Base-by-base conservation (phyloP, 805 yeast species). In the Pichia exigua region DNA sequence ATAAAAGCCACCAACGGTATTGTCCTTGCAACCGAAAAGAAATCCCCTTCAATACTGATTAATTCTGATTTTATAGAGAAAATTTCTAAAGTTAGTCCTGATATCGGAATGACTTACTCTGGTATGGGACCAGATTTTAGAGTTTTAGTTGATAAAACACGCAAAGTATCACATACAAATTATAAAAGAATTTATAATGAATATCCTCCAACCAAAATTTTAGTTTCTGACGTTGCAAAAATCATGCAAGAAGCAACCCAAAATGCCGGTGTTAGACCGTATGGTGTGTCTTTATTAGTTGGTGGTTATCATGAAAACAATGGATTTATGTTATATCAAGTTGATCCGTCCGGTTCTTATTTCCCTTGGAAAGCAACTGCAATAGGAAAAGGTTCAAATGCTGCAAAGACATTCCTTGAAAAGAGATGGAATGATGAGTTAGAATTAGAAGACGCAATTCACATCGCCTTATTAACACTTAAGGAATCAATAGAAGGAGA, bases 361-460 rank as follows among this genome's bases (percentile, higher is more conserved):
- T 94, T 88, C 77, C 98, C 99, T 11, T 94, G 99, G 99, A 94
- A 92, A 71, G 99, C 99, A 40, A 92, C 99, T 4, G 98, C 99
- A 24, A 94, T 94, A 61, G 99, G 99, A 57, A 91, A 90, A 66
- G 95, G 97, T 26, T 83, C 97, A 4, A 82, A 82, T 44, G 88
- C 95, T n/a, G 99, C 98, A 38, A 94, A 95, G 74, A 92, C 98
- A 1, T 94, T 94, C 62, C 73, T 94, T 65, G 99, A 94, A 69
- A 94, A 94, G 73, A 83, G 99, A 72, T 94, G 98, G 97, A 92
- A 91, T 66, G 95, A 90, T 58, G 96, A 94, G 69, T 75, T 94
- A 65, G 99, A 94, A 72, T 76, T 94, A 57, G 99, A 94, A 72
- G 99, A 94, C 67, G 99, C 98, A 47, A 88, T 94, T 58, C 98